These are phyloP conservation scores for Rostrohypoxylon terebratum DNA, from an alignment of 495 filamentous ascomycete genomes.

Conservation along the genomic window DNA sequence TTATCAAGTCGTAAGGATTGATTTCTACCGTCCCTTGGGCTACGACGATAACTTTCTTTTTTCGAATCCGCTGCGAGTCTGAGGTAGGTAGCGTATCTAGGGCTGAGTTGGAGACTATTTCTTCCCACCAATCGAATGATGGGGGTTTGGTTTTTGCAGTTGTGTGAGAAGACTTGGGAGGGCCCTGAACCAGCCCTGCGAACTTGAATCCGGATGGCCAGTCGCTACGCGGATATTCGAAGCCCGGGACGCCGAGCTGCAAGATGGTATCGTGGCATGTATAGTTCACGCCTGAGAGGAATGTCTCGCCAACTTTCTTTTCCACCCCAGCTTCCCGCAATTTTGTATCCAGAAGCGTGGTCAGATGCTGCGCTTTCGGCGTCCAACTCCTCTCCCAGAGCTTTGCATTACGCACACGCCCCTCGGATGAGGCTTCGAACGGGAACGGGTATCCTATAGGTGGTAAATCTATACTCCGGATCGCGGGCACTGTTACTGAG, in stretches of 20 bases:
- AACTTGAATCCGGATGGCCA: constrained; percentile 50
- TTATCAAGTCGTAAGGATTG: constrained; percentile 48
- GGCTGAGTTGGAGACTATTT: constrained; percentile 32
- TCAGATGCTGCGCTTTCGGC: constrained; percentile 19
- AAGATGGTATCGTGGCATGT: constrained; percentile 41
- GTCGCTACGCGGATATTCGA: constrained; percentile 54
- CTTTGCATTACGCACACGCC: constrained; percentile 30
- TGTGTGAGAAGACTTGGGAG: constrained; percentile 14
- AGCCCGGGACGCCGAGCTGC: constrained; percentile 53
- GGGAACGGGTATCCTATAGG: constrained; percentile 38
- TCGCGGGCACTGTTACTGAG: constrained; percentile 43
- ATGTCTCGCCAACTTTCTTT: constrained; percentile 10
- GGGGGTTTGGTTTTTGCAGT: constrained; percentile 1
- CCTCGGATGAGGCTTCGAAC: constrained; percentile 34
- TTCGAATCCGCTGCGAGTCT: neutral
- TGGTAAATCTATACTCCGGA: constrained; percentile 48
- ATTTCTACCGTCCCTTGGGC: constrained; percentile 54
- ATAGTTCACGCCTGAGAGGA: constrained; percentile 48
- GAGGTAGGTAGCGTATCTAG: neutral
- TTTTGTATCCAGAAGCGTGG: constrained; percentile 27
- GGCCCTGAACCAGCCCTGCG: constrained; percentile 48
- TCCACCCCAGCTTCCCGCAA: constrained; percentile 35
- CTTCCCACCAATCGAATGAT: constrained; percentile 42
- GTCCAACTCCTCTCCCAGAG: constrained; percentile 41
- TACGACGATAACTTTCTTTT: constrained; percentile 54